Percentiles rank a stretch among this genome's conserved stretches.
These are phyloP conservation scores for Phytopythium chamaehyphon DNA, from an alignment of 352 stramenopile species.

Conservation along the genomic window DNA sequence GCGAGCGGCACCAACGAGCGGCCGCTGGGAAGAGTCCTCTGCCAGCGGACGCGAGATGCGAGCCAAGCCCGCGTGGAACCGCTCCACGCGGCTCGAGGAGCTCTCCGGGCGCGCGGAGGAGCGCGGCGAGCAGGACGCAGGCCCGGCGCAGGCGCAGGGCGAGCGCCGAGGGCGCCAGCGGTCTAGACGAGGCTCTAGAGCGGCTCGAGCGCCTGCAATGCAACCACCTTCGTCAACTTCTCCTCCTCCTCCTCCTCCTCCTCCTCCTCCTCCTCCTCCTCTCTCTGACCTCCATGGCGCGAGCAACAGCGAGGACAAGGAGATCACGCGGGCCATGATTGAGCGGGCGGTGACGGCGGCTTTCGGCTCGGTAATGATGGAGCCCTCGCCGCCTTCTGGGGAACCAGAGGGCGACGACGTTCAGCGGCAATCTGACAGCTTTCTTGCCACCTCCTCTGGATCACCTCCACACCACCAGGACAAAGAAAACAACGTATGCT, in stretches of 20 bases:
- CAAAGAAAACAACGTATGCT: slow-evolving; percentile 3
- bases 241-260: too few species aligned
- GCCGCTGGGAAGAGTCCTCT: too few species aligned
- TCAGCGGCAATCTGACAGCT: too few species aligned
- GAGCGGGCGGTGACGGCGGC: slow-evolving; percentile 54
- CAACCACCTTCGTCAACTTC: neutral
- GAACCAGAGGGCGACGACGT: neutral
- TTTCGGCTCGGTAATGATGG: slow-evolving; percentile 22
- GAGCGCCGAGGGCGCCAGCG: neutral
- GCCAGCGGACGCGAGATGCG: too few species aligned
- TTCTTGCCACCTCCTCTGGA: too few species aligned
- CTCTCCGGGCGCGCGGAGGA: neutral
- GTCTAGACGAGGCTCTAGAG: neutral
- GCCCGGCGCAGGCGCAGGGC: neutral
- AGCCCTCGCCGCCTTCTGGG: slow-evolving; percentile 4
- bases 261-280: too few species aligned
- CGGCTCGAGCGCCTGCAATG: neutral
- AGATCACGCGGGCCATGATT: slow-evolving; percentile 41
- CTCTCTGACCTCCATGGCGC: too few species aligned
- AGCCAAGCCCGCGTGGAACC: slow-evolving; percentile 37
- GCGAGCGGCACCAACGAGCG: neutral
- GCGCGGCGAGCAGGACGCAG: neutral
- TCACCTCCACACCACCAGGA: neutral
- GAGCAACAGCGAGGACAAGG: slow-evolving; percentile 14
- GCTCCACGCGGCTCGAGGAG: slow-evolving; percentile 31